Evolutionary conservation across 208 protist genomes (phyloP).

Genomic region (Crithidia thermophila): DNA sequence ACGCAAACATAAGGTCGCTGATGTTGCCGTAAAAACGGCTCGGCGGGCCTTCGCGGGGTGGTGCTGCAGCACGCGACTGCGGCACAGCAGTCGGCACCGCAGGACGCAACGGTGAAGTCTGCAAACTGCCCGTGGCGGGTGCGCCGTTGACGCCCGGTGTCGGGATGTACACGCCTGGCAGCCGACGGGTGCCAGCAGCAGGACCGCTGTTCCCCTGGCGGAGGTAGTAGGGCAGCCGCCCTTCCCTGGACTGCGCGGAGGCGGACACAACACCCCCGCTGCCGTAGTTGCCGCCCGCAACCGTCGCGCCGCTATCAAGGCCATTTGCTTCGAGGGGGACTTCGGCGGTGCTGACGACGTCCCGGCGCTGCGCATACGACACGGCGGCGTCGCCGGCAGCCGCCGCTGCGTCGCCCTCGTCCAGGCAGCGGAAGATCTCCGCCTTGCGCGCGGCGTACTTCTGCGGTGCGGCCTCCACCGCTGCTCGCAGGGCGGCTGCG

Average conservation of each 20-base stretch:
- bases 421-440: conserved; percentile 35
- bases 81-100: neutral
- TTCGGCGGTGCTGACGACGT: neutral
- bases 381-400: neutral
- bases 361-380: neutral
- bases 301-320: neutral
- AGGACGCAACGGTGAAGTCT: neutral
- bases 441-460: conserved; percentile 26
- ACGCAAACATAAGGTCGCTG: conserved; percentile 23
- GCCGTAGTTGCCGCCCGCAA: neutral
- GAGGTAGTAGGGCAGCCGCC: conserved; percentile 61
- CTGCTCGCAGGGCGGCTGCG: neutral
- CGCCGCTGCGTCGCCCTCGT: conserved; percentile 1
- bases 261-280: neutral
- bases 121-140: neutral
- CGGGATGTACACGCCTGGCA: conserved; percentile 18
- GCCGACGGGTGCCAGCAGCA: neutral
- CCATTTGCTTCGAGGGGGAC: neutral
- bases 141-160: too few species aligned
- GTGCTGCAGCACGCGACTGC: neutral
- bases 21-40: conserved; percentile 28
- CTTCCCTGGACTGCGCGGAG: neutral
- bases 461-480: conserved; percentile 19
- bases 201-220: conserved; percentile 16
- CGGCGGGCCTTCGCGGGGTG: neutral